Percentiles rank a stretch among this genome's conserved stretches.
These are phyloP conservation scores for Spergularia azorica DNA, from an alignment of 179 eudicot species.

Conservation along the genomic window DNA sequence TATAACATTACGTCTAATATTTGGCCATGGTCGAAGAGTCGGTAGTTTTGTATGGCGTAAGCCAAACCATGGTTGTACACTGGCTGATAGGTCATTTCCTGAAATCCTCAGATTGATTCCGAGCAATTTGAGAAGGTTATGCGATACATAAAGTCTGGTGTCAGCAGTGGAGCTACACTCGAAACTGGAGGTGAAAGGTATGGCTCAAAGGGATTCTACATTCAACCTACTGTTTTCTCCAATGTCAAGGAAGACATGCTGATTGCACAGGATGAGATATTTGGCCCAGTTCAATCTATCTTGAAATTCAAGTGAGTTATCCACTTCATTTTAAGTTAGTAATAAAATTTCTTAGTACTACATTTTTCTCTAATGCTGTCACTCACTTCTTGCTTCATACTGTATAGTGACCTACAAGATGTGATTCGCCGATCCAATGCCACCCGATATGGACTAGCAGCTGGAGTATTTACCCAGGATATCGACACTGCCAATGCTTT, in stretches of 20 bases:
- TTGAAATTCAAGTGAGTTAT: conserved; percentile 56
- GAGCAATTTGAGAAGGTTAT: conserved; percentile 74
- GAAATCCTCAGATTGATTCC: conserved; percentile 46
- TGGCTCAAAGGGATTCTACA: conserved; percentile 69
- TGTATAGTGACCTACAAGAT: conserved; percentile 45
- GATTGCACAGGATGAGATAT: conserved; percentile 70
- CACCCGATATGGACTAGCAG: conserved; percentile 61
- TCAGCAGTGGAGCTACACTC: conserved; percentile 65
- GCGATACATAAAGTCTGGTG: conserved; percentile 54
- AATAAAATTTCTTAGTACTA: too few relatives aligned
- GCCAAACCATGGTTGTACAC: too few relatives aligned
- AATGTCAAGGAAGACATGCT: conserved; percentile 64
- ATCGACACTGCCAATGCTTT: conserved; percentile 62
- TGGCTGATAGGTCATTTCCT: not conserved
- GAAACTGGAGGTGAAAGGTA: conserved; percentile 69
- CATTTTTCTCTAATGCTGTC: not conserved
- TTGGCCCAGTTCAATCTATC: conserved; percentile 81
- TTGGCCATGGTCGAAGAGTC: too few relatives aligned
- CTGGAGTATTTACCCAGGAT: conserved; percentile 65
- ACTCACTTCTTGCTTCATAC: not conserved
- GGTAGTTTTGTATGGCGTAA: too few relatives aligned
- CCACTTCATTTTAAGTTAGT: not conserved
- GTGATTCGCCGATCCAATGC: conserved; percentile 55
- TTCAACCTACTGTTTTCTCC: conserved; percentile 80
- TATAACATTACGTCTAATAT: too few relatives aligned